Evolutionary conservation across 306 rosid genomes (phyloP).

Genomic region (Abrus precatorius): DNA sequence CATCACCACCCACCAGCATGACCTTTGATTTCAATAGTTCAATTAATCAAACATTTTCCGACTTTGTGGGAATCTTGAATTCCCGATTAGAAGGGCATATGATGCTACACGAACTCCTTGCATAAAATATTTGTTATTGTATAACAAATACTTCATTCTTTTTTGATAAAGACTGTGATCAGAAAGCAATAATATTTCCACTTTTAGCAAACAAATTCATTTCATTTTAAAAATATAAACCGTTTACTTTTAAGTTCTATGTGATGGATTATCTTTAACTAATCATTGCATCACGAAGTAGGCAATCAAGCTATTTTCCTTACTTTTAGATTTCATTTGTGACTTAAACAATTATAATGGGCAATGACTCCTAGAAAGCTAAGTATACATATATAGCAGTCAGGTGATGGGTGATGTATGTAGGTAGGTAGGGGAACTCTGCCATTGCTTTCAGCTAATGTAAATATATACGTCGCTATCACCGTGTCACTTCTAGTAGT

Average conservation of each 20-base stretch:
- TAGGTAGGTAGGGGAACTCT: constrained; percentile 31
- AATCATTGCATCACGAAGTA: constrained; percentile 44
- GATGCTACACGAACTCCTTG: constrained; percentile 37
- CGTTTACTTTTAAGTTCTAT: constrained; percentile 14
- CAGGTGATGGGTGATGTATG: constrained; percentile 38
- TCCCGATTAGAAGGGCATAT: constrained; percentile 35
- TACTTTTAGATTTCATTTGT: constrained; percentile 1
- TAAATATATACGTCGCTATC: constrained; percentile 47
- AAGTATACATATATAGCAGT: constrained; percentile 6
- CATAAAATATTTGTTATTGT: constrained; percentile 5
- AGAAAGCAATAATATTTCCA: constrained; percentile 45
- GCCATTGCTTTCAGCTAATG: constrained; percentile 33
- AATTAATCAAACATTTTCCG: constrained; percentile 17
- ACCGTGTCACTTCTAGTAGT: constrained; percentile 49
- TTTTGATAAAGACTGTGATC: constrained; percentile 26
- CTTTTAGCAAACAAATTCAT: constrained; percentile 39
- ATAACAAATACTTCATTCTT: neutral
- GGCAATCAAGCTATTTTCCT: constrained; percentile 1
- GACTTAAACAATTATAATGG: neutral
- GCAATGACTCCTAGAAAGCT: neutral
- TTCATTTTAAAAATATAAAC: neutral
- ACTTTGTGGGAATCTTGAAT: constrained; percentile 33
- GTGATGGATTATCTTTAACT: constrained; percentile 31
- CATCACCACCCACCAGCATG: constrained; percentile 17
- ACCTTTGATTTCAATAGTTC: constrained; percentile 20